These are phyloP conservation scores for Penicillium sp. DNA, from an alignment of 2,329 filamentous ascomycete genomes.

Conservation along the genomic window DNA sequence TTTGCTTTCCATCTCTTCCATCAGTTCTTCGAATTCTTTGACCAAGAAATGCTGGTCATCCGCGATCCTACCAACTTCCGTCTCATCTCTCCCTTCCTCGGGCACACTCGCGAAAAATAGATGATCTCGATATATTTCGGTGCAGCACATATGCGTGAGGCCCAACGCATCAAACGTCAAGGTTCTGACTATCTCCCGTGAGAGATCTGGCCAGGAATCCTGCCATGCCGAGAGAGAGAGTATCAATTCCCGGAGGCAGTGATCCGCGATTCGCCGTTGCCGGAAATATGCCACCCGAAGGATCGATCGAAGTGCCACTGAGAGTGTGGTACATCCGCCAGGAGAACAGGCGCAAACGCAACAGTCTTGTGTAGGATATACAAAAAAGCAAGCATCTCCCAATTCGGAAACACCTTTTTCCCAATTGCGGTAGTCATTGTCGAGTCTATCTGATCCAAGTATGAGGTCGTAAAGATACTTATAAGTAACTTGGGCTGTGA, in stretches of 20 bases:
- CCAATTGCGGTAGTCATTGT: not conserved
- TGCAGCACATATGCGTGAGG: slow-evolving; percentile 2
- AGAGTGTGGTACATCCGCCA: slow-evolving; percentile 7
- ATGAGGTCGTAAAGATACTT: rapidly evolving
- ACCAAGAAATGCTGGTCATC: slow-evolving; percentile 4
- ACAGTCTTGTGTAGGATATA: not conserved
- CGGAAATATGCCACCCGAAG: not conserved
- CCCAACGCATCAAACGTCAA: slow-evolving; percentile 14
- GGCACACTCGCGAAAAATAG: too few species aligned
- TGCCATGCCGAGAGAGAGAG: not conserved
- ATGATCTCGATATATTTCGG: not conserved
- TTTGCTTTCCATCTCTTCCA: slow-evolving; percentile 1
- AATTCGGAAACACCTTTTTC: not conserved
- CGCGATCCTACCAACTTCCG: not conserved
- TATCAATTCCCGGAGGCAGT: not conserved
- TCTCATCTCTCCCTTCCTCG: not conserved
- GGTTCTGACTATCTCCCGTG: slow-evolving; percentile 2
- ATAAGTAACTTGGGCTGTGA: not conserved
- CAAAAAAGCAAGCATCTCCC: not conserved
- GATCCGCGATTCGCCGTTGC: too few species aligned
- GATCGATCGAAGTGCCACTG: not conserved
- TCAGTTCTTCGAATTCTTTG: slow-evolving; percentile 2
- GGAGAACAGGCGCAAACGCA: slow-evolving; percentile 13
- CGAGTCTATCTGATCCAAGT: not conserved
- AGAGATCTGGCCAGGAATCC: not conserved